phyloP scores from a whole-genome alignment of 371 early-diverging fungal genomes.

The Rhizopus sp. region DNA sequence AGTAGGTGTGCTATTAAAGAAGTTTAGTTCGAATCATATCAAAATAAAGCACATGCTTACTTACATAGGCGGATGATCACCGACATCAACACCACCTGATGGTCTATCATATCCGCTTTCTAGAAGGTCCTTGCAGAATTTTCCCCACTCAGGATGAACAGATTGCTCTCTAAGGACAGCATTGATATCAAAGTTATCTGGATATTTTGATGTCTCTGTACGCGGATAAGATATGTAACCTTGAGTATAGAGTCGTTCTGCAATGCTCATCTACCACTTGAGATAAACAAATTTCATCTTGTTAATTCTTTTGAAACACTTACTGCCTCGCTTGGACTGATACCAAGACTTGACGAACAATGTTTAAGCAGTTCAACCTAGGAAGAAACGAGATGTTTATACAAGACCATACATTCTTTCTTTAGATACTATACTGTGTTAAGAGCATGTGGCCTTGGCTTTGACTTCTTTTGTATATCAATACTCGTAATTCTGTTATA shows the following conservation, averaged over 20 bases:
- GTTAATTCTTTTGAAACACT: background rate
- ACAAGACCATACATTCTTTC: background rate
- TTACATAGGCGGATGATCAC: slow-evolving; percentile 55
- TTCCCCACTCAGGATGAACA: slow-evolving; percentile 45
- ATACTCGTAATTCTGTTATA: slow-evolving; percentile 38
- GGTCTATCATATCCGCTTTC: slow-evolving; percentile 41
- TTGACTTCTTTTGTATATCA: slow-evolving; percentile 37
- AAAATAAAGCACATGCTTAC: background rate
- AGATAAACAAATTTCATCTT: background rate
- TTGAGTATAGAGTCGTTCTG: slow-evolving; percentile 55
- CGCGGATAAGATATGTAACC: slow-evolving; percentile 78
- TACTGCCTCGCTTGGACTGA: slow-evolving; percentile 53
- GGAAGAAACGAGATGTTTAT: background rate
- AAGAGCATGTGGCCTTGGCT: slow-evolving; percentile 49
- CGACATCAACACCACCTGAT: slow-evolving; percentile 50
- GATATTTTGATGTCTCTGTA: slow-evolving; percentile 74
- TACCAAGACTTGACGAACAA: slow-evolving; percentile 48
- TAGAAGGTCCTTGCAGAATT: slow-evolving; percentile 34
- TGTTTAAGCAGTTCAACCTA: slow-evolving; percentile 53
- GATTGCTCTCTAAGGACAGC: slow-evolving; percentile 42
- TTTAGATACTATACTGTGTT: slow-evolving; percentile 38
- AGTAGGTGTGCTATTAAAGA: slow-evolving; percentile 47
- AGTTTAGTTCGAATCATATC: background rate
- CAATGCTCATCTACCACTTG: slow-evolving; percentile 48
- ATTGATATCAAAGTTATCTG: slow-evolving; percentile 58